Percentiles rank a stretch among this genome's conserved stretches.
Conservation (phyloP, 345 rosid genomes). For the Streptanthus diversifolius region DNA sequence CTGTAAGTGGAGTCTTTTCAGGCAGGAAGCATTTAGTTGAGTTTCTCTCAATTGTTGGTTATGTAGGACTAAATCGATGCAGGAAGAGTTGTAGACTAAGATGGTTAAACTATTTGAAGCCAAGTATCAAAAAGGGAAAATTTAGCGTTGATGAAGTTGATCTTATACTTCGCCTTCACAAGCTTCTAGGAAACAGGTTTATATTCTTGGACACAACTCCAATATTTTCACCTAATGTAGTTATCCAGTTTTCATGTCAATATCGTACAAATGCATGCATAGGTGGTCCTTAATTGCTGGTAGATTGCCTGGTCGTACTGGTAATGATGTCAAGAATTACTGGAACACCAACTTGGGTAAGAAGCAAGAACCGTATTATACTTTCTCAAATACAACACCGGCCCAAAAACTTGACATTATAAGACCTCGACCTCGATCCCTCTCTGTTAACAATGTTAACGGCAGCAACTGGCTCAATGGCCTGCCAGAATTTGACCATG, state of each 20-base stretch:
- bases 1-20: background rate
- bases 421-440: constrained; percentile 27
- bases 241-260: background rate
- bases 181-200: constrained; percentile 54
- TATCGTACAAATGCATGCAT: background rate
- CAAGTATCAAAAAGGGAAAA: constrained; percentile 46
- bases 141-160: constrained; percentile 53
- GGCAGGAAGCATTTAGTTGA: background rate
- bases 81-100: constrained; percentile 58
- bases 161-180: constrained; percentile 49
- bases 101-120: constrained; percentile 59
- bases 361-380: constrained; percentile 11
- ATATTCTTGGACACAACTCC: background rate
- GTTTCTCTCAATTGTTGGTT: background rate
- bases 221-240: background rate
- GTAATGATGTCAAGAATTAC: constrained; percentile 47
- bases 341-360: constrained; percentile 51
- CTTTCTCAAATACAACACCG: background rate
- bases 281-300: constrained; percentile 58
- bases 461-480: background rate
- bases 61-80: constrained; percentile 54
- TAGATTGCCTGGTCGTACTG: constrained; percentile 48
- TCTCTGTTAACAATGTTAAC: background rate
- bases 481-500: background rate
- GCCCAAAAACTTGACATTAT: background rate